Conservation (phyloP, 768 basidiomycete species). For the Coprinopsis marcescibilis region DNA sequence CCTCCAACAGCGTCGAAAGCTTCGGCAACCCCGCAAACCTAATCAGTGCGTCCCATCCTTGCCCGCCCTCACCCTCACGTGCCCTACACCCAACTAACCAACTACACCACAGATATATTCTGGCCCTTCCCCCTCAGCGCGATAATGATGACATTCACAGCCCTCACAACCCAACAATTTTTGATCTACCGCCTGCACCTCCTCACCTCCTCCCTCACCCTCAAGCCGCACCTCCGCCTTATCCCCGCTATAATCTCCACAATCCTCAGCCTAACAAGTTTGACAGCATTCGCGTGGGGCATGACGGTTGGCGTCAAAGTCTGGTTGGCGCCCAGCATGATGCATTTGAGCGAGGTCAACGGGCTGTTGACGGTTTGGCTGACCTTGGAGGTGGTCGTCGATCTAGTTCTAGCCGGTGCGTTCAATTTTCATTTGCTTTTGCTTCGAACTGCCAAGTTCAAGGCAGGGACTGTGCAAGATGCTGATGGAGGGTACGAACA, state of each 20-base stretch:
- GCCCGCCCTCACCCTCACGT: neutral
- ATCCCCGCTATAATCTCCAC: neutral
- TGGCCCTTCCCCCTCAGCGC: conserved; percentile 9
- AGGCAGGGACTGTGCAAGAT: too few relatives aligned
- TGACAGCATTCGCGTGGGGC: neutral
- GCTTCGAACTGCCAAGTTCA: too few relatives aligned
- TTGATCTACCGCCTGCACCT: conserved; percentile 3
- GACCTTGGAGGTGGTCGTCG: conserved; percentile 1
- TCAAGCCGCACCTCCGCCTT: neutral
- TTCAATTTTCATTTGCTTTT: too few relatives aligned
- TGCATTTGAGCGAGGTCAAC: neutral
- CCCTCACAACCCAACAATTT: conserved; percentile 3
- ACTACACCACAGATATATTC: conserved; percentile 3
- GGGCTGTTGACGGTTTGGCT: conserved; percentile 5
- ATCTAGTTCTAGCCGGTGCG: conserved; percentile 5
- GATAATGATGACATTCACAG: conserved; percentile 6
- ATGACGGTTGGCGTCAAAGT: conserved; percentile 6
- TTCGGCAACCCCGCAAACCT: neutral
- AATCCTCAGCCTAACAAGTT: neutral
- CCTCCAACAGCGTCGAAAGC: neutral
- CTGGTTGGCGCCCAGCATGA: conserved; percentile 7
- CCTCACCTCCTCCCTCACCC: neutral
- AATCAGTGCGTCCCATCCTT: neutral
- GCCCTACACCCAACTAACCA: neutral
- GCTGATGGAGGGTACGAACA: too few relatives aligned